A percentile compares a stretch with the other conserved stretches of the same genome.
phyloP scores from a whole-genome alignment of 352 stramenopile genomes.

The Globisporangium orthogonon region DNA sequence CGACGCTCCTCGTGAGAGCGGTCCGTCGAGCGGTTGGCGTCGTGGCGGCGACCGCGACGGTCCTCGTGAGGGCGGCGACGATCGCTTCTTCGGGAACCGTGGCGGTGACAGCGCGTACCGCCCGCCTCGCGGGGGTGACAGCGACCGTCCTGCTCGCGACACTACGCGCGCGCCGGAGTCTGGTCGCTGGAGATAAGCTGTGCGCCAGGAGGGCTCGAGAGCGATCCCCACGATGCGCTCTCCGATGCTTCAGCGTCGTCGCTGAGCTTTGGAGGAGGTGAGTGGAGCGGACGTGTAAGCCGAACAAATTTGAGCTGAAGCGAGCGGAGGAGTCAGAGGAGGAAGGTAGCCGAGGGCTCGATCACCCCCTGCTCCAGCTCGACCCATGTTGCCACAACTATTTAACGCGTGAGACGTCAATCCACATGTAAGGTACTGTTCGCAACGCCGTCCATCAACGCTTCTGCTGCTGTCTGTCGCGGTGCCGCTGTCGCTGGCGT shows the following conservation, averaged over 20 bases:
- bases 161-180: constrained; percentile 42
- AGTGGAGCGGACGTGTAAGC: background rate
- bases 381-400: background rate
- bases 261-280: background rate
- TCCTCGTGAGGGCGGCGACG: constrained; percentile 26
- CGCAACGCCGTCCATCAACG: background rate
- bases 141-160: constrained; percentile 25
- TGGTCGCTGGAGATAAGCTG: constrained; percentile 55
- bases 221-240: background rate
- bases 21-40: constrained; percentile 17
- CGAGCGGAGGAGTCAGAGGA: background rate
- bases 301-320: background rate
- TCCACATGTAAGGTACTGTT: background rate
- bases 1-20: constrained; percentile 24
- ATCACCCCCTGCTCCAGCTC: background rate
- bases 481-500: too few species aligned
- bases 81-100: constrained; percentile 42
- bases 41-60: constrained; percentile 22
- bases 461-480: background rate
- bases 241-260: background rate
- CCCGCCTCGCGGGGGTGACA: constrained; percentile 25
- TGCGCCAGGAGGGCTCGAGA: background rate
- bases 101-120: constrained; percentile 49
- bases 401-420: background rate
- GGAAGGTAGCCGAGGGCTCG: too few species aligned